Evolutionary conservation across 108 stramenopile species (phyloP), one percentile per base, ranked within the genome.

Genomic region (Bacterosira constricta): DNA sequence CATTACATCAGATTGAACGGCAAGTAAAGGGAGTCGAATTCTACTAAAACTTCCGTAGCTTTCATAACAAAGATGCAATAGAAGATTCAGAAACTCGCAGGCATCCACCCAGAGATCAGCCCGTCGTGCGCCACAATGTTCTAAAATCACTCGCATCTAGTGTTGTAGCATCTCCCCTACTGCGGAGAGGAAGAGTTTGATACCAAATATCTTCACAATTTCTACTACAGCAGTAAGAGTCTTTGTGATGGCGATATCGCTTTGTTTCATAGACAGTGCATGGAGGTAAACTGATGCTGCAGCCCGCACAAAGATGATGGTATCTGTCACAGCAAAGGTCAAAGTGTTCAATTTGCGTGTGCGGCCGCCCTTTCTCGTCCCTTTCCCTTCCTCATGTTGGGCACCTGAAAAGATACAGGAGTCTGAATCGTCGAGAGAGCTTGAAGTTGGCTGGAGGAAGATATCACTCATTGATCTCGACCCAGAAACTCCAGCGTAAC

Each of bases 81-180:
- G 81, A 8, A 93, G 79, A 51, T 88, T 92, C 11, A 93, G 80
- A 51, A 93, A 93, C 61, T 96, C 95, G 3, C 86, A 84, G 2
- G 90, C 88, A 35, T 88, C 87, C 1, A 96, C 82, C 10, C 95
- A 79, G 26, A 96, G 90, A 39, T 87, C 82, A 29, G 92, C 85
- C 31, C 95, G 75, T 31, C 95, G 51, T 6, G 95, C 88, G 18
- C 95, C 95, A 63, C 92, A 91, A 64, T 92, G 92, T 18, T 92
- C 80, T n/a, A 89, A 75, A 52, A 90, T 82, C 15, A 93, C 86
- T 35, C 95, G 62, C 85, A 96, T 89, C 95, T 90, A 96, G 72
- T 96, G 92, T 56, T 96, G 92, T 6, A 96, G 82, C 8, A 90
- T 93, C 63, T 96, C 92, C 10, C 91, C 90, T 0, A 96, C 85